Evolutionary conservation across 2,329 filamentous ascomycete species (phyloP).

Genomic region (Leptographium radiaticola): DNA sequence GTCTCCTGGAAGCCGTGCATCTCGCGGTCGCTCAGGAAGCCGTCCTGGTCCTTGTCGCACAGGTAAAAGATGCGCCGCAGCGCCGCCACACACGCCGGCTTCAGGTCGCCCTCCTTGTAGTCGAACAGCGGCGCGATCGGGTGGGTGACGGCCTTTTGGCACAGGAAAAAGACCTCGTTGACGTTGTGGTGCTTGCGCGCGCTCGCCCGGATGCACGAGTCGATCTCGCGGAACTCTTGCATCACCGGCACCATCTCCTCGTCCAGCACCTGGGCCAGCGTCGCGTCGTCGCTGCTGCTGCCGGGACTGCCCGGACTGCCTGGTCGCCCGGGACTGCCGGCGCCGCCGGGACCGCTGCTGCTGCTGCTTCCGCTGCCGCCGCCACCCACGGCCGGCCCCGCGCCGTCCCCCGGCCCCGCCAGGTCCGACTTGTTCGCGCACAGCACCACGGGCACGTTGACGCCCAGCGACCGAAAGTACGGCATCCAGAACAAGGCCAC

Average conservation of each 20-base stretch:
- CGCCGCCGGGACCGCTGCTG: not conserved
- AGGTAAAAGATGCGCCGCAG: slow-evolving; percentile 88
- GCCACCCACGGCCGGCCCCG: not conserved
- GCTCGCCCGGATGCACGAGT: slow-evolving; percentile 92
- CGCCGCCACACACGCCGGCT: slow-evolving; percentile 78
- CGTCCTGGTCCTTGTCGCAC: slow-evolving; percentile 92
- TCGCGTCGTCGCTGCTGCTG: slow-evolving; percentile 39
- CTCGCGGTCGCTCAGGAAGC: slow-evolving; percentile 76
- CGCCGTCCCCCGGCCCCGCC: slow-evolving; percentile 19
- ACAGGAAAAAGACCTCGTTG: slow-evolving; percentile 94
- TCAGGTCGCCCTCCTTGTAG: slow-evolving; percentile 79
- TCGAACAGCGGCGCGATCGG: slow-evolving; percentile 94
- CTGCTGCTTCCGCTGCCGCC: not conserved
- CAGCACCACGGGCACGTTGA: slow-evolving; percentile 93
- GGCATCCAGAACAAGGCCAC: slow-evolving; percentile 98
- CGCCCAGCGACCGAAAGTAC: slow-evolving; percentile 92
- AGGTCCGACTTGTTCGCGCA: slow-evolving; percentile 98
- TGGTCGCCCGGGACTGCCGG: not conserved
- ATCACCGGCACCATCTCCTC: slow-evolving; percentile 98
- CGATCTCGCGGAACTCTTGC: slow-evolving; percentile 97
- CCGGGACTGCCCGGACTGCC: slow-evolving; percentile 1
- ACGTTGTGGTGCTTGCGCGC: slow-evolving; percentile 86
- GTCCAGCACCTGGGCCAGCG: slow-evolving; percentile 73
- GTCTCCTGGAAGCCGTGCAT: slow-evolving; percentile 83
- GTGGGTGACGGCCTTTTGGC: slow-evolving; percentile 95